Conservation (phyloP, 345 rosid species). For the Xanthoceras sorbifolium region DNA sequence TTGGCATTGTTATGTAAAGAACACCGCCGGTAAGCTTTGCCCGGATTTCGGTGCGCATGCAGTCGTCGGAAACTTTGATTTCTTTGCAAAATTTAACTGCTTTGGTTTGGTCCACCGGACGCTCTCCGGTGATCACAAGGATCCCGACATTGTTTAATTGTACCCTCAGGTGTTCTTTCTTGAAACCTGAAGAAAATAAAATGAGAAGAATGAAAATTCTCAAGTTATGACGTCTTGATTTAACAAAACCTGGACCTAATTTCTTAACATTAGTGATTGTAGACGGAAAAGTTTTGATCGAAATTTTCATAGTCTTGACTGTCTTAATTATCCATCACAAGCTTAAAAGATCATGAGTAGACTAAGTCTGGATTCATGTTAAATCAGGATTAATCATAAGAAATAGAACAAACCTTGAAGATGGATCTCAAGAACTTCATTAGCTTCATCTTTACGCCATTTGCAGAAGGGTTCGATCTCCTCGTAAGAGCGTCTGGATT, state of each 20-base stretch:
- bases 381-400: no score
- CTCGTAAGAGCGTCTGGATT: constrained; percentile 21
- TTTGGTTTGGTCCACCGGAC: background rate
- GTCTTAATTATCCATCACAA: no score
- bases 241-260: no score
- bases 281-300: no score
- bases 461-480: constrained; percentile 56
- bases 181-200: constrained; percentile 22
- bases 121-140: constrained; percentile 19
- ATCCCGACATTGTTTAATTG: background rate
- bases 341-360: no score
- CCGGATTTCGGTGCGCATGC: background rate
- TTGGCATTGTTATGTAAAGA: constrained; percentile 22
- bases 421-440: constrained; percentile 43
- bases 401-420: constrained; percentile 36
- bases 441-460: constrained; percentile 34
- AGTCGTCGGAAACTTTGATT: constrained; percentile 5
- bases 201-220: no score
- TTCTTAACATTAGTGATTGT: no score
- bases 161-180: constrained; percentile 18
- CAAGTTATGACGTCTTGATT: background rate
- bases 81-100: constrained; percentile 9
- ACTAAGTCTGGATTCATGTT: no score
- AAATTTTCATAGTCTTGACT: constrained; percentile 15
- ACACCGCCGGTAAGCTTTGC: constrained; percentile 12